Conservation (phyloP, 768 basidiomycete species). For the Sutorius australiensis region DNA sequence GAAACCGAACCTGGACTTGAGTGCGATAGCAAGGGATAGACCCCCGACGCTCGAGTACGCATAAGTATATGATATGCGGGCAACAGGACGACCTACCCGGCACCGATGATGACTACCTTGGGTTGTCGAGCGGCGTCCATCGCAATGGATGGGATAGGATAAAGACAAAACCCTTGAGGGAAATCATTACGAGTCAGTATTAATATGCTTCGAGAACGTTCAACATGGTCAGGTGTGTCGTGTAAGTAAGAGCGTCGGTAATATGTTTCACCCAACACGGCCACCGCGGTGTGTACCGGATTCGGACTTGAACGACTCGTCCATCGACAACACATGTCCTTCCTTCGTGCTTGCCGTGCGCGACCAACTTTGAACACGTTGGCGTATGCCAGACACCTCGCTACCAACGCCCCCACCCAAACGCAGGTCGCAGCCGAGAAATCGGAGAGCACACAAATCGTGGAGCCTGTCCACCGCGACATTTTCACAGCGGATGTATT, state of each 20-base stretch:
- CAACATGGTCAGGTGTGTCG: not conserved
- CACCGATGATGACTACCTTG: slow-evolving; percentile 22
- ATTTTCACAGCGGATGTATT: slow-evolving; percentile 76
- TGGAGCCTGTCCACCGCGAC: slow-evolving; percentile 49
- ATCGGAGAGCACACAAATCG: slow-evolving; percentile 34
- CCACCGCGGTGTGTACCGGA: slow-evolving; percentile 17
- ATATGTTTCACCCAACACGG: slow-evolving; percentile 10
- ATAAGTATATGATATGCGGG: not conserved
- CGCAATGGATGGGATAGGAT: not conserved
- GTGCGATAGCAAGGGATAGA: slow-evolving; percentile 39
- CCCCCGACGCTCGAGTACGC: slow-evolving; percentile 36
- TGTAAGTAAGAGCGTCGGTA: not conserved
- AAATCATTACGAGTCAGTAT: not conserved
- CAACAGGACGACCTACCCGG: slow-evolving; percentile 16
- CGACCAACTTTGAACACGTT: slow-evolving; percentile 18
- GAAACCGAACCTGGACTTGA: slow-evolving; percentile 37
- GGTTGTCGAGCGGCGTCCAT: slow-evolving; percentile 1
- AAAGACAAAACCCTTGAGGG: not conserved
- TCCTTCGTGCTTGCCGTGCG: slow-evolving; percentile 45
- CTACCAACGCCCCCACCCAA: slow-evolving; percentile 19
- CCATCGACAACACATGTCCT: slow-evolving; percentile 42
- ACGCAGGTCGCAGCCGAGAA: slow-evolving; percentile 19
- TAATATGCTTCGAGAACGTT: not conserved
- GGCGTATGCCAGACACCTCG: slow-evolving; percentile 16
- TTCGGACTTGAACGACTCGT: not conserved